Evolutionary conservation across 495 filamentous ascomycete genomes (phyloP), one percentile per base, ranked within the genome.

Genomic region (Podospora australis): DNA sequence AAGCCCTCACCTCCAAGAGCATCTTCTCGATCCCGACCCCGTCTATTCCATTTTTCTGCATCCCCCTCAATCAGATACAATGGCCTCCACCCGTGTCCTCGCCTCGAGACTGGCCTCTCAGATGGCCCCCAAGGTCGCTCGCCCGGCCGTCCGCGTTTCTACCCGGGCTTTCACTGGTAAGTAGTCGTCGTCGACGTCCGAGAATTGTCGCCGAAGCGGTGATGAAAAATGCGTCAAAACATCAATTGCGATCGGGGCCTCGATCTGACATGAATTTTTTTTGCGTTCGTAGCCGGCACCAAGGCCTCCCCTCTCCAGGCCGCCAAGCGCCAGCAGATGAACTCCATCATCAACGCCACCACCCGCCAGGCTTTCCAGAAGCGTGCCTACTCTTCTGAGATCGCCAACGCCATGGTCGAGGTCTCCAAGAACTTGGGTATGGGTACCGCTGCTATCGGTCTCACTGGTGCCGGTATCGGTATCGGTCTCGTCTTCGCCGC

Each of bases 401-500:
- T 88, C 72, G 83, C 83, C 71, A 70, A 80, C 69, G 86, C 86
- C 75, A 84, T 90, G 80, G 84, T 89, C 61, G 81, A 86, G 74
- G 84, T 87, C 70, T 88, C 85, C 69, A 83, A 88, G 78, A 89
- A 88, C 79, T 69, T 87, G 57, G 86, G 86, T 78, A 87, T 88
- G 77, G 86, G 86, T 72, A 77, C 81, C 49, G 86, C 86, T 50
- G 86, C 87, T 72, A 87, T 92, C 68, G 87, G 87, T 82, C 84
- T 92, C 59, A 84, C 82, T 67, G 87, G 87, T 81, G 86, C 86
- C 67, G 86, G 86, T 88, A 84, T 88, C 74, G 86, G 87, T 86
- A 89, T 90, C 75, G 87, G 87, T 78, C 79, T 86, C 68, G 87
- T 92, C 68, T 92, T 92, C 81, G 86, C 81, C 62, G 79, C 86